These are phyloP conservation scores for Chalciporus piperatoides DNA, from an alignment of 1,284 basidiomycete genomes.

Conservation along the genomic window DNA sequence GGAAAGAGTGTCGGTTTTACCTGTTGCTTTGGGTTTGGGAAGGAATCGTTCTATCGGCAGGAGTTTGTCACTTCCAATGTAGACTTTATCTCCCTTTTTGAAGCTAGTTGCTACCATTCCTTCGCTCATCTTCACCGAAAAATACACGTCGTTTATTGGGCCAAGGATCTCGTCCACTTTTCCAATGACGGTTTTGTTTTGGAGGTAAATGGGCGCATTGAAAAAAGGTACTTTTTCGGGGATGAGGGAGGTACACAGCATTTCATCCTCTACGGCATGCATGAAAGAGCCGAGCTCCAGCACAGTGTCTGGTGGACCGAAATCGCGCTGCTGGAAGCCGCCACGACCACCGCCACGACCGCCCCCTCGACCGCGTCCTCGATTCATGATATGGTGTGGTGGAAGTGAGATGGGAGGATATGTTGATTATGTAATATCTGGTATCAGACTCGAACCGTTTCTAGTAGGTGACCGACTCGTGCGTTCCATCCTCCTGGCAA, in stretches of 20 bases:
- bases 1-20: slow-evolving; percentile 37
- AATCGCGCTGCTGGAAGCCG: slow-evolving; percentile 68
- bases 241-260: slow-evolving; percentile 89
- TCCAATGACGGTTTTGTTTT: slow-evolving; percentile 95
- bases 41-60: slow-evolving; percentile 96
- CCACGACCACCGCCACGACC: slow-evolving; percentile 56
- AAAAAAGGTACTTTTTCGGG: slow-evolving; percentile 96
- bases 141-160: slow-evolving; percentile 98
- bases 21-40: slow-evolving; percentile 88
- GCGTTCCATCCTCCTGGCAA: not conserved
- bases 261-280: slow-evolving; percentile 97
- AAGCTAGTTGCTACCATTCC: slow-evolving; percentile 97
- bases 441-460: no score
- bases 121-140: slow-evolving; percentile 96
- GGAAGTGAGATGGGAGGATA: not conserved
- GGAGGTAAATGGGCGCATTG: slow-evolving; percentile 98
- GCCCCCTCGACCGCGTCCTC: slow-evolving; percentile 43
- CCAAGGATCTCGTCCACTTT: slow-evolving; percentile 97
- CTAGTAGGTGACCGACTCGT: no score
- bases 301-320: slow-evolving; percentile 83
- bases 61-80: slow-evolving; percentile 94
- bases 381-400: slow-evolving; percentile 45
- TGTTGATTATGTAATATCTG: slow-evolving; percentile 14
- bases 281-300: slow-evolving; percentile 86
- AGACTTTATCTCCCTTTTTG: slow-evolving; percentile 98